Percentiles rank a stretch among this genome's conserved stretches.
phyloP scores from a whole-genome alignment of 768 basidiomycete genomes.

The Cystoderma amianthinum region DNA sequence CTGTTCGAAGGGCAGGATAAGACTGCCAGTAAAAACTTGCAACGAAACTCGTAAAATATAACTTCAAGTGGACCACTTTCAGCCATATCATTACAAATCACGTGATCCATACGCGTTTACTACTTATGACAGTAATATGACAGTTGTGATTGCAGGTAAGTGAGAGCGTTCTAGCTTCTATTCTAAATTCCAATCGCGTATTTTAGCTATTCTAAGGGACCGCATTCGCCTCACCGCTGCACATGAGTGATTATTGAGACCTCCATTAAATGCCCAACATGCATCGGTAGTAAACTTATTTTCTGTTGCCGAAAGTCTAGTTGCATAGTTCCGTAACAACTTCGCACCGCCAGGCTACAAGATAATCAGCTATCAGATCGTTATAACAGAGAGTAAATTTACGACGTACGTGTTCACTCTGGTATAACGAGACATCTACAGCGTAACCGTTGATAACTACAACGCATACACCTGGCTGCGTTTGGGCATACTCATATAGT shows the following conservation, averaged over 20 bases:
- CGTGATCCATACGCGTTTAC: constrained; percentile 3
- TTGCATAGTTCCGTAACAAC: constrained; percentile 45
- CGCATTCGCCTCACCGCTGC: constrained; percentile 42
- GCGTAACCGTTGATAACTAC: not conserved
- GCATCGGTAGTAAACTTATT: constrained; percentile 28
- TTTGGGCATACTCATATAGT: not conserved
- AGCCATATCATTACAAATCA: constrained; percentile 1
- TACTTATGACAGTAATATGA: too few species aligned
- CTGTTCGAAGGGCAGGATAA: too few species aligned
- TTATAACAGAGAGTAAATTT: too few species aligned
- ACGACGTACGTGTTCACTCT: not conserved
- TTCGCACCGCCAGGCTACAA: constrained; percentile 56
- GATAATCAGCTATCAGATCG: too few species aligned
- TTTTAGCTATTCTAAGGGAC: constrained; percentile 19
- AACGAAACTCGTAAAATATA: constrained; percentile 1
- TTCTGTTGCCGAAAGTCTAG: constrained; percentile 6
- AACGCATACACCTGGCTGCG: not conserved
- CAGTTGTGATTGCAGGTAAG: too few species aligned
- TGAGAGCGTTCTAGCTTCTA: too few species aligned
- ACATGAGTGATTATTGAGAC: constrained; percentile 67
- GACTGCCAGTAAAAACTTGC: not conserved
- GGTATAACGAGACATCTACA: not conserved
- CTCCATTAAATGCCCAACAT: constrained; percentile 62
- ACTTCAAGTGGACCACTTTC: constrained; percentile 1
- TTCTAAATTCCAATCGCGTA: too few species aligned